These are phyloP conservation scores for Monosporascus sp. DNA, from an alignment of 2,329 filamentous ascomycete genomes.

Conservation along the genomic window DNA sequence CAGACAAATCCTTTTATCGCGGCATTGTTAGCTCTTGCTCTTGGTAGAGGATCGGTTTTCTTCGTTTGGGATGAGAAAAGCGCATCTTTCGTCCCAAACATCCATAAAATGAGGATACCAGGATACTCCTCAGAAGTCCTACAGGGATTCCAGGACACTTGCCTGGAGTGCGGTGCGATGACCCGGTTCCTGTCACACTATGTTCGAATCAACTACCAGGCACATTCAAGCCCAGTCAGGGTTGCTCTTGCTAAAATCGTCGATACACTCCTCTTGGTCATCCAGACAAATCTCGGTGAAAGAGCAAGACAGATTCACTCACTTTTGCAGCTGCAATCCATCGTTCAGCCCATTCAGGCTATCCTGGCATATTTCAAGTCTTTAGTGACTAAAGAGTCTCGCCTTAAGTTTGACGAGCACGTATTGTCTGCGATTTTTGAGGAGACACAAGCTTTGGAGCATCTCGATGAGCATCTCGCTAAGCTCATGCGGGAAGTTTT, in stretches of 20 bases:
- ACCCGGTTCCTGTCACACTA: slow-evolving; percentile 41
- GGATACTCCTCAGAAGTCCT: slow-evolving; percentile 50
- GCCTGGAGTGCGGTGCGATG: slow-evolving; percentile 42
- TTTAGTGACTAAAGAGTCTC: slow-evolving; percentile 43
- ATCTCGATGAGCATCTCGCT: slow-evolving; percentile 55
- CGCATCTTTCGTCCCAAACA: slow-evolving; percentile 44
- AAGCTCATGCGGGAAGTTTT: slow-evolving; percentile 64
- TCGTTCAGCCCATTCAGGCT: slow-evolving; percentile 39
- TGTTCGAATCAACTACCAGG: slow-evolving; percentile 40
- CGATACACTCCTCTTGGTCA: slow-evolving; percentile 40
- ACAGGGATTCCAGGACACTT: slow-evolving; percentile 39
- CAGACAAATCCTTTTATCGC: slow-evolving; percentile 44
- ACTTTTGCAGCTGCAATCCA: slow-evolving; percentile 46
- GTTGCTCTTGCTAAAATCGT: slow-evolving; percentile 48
- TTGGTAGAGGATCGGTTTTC: slow-evolving; percentile 67
- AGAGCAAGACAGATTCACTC: slow-evolving; percentile 38
- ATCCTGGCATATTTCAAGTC: slow-evolving; percentile 47
- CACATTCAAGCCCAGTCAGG: slow-evolving; percentile 37
- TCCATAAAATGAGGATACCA: slow-evolving; percentile 45
- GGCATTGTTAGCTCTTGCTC: slow-evolving; percentile 59
- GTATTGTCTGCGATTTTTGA: slow-evolving; percentile 57
- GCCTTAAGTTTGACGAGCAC: slow-evolving; percentile 48
- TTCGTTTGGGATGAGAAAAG: slow-evolving; percentile 55
- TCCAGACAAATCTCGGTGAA: slow-evolving; percentile 43
- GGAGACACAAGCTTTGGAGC: slow-evolving; percentile 57